These are phyloP conservation scores for Endothia cerciana DNA, from an alignment of 2,329 filamentous ascomycete species.

Conservation along the genomic window DNA sequence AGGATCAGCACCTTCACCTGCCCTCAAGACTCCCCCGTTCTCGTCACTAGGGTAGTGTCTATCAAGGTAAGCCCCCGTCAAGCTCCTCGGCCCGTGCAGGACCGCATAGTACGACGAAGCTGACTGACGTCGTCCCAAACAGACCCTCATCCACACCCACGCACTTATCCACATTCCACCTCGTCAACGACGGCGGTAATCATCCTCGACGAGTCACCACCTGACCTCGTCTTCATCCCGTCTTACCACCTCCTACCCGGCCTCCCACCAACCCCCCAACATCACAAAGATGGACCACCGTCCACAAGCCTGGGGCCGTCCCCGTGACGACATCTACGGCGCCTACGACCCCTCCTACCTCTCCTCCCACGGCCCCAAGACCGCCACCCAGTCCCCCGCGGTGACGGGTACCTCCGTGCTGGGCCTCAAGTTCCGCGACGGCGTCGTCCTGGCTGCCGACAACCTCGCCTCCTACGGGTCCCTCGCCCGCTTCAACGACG, in stretches of 20 bases:
- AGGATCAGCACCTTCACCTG: not conserved
- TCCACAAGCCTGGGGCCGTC: slow-evolving; percentile 75
- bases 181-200: slow-evolving; percentile 24
- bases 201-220: slow-evolving; percentile 24
- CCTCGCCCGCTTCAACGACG: slow-evolving; percentile 92
- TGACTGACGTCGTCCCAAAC: slow-evolving; percentile 25
- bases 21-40: not conserved
- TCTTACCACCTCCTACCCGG: not conserved
- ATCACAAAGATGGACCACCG: slow-evolving; percentile 74
- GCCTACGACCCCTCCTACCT: slow-evolving; percentile 89
- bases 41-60: not conserved
- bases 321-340: slow-evolving; percentile 96
- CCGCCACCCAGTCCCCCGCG: slow-evolving; percentile 89
- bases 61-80: not conserved
- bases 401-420: slow-evolving; percentile 97
- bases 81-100: no score
- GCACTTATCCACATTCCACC: not conserved
- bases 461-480: slow-evolving; percentile 98
- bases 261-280: not conserved
- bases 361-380: slow-evolving; percentile 66
- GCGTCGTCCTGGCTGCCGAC: slow-evolving; percentile 95
- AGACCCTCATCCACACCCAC: slow-evolving; percentile 15
- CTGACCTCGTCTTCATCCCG: not conserved
- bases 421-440: slow-evolving; percentile 93
- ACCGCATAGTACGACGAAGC: not conserved